A percentile compares a stretch with the other conserved stretches of the same genome.
Evolutionary conservation across 306 rosid genomes (phyloP).

Genomic region (Styphnolobium japonicum): DNA sequence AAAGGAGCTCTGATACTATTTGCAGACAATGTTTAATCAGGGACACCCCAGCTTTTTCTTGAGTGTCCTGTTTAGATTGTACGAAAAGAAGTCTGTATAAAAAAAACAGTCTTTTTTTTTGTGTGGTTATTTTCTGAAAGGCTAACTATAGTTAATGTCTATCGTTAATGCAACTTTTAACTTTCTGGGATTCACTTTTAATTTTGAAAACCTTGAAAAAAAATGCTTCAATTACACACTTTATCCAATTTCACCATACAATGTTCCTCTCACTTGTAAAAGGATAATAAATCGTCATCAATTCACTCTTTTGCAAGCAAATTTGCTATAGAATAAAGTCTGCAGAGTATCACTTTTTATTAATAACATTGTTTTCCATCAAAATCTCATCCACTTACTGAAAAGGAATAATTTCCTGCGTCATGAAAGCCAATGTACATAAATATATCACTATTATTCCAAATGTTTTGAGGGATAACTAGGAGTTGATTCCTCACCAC

Average conservation of each 20-base stretch:
- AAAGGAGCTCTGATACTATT: constrained; percentile 21
- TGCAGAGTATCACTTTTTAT: not conserved
- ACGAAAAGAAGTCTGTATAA: constrained; percentile 15
- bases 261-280: constrained; percentile 8
- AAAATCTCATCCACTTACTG: constrained; percentile 13
- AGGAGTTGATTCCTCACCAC: constrained; percentile 27
- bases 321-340: constrained; percentile 11
- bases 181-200: not conserved
- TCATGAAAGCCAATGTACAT: constrained; percentile 8
- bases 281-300: constrained; percentile 3
- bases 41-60: constrained; percentile 38
- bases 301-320: not conserved
- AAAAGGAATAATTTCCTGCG: constrained; percentile 17
- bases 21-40: constrained; percentile 12
- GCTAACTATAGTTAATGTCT: not conserved
- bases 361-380: constrained; percentile 12
- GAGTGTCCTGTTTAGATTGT: constrained; percentile 37
- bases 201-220: not conserved
- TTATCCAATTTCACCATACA: not conserved
- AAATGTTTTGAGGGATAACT: not conserved
- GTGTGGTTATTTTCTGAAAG: not conserved
- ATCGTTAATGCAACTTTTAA: not conserved
- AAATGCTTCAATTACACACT: constrained; percentile 16
- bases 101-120: not conserved
- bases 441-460: not conserved